phyloP scores from a whole-genome alignment of 2,329 filamentous ascomycete genomes.

The Colletotrichum falcatum region DNA sequence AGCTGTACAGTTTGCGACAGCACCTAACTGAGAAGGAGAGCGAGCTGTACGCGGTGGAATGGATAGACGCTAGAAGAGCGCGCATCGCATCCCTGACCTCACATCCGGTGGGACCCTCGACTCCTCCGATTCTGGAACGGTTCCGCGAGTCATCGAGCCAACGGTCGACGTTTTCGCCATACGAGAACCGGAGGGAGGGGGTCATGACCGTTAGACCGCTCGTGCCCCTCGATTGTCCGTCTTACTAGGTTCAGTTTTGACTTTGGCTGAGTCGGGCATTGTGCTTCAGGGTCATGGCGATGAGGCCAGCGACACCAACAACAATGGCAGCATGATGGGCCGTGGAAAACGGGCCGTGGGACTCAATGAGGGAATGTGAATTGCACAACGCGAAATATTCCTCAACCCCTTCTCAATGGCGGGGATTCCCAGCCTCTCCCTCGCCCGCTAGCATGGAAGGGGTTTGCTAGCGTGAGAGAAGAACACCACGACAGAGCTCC shows the following conservation, averaged over 20 bases:
- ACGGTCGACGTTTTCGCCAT: constrained; percentile 14
- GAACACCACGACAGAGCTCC: neutral
- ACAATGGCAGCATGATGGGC: neutral
- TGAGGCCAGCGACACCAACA: neutral
- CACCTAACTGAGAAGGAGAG: neutral
- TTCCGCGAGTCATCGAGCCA: constrained; percentile 34
- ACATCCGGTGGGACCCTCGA: constrained; percentile 12
- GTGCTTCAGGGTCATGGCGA: neutral
- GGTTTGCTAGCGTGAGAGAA: neutral
- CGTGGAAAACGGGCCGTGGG: constrained; percentile 4
- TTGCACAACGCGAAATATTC: neutral
- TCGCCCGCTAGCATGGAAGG: neutral
- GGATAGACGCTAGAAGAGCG: constrained; percentile 10
- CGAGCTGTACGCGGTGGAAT: neutral
- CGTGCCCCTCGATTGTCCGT: neutral
- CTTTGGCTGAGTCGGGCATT: neutral
- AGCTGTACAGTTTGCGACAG: constrained; percentile 7
- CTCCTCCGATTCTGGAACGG: constrained; percentile 40
- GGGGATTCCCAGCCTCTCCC: neutral
- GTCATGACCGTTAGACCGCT: neutral
- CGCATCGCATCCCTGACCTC: constrained; percentile 24
- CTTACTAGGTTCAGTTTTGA: neutral
- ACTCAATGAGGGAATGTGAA: neutral
- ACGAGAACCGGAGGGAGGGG: constrained; percentile 4
- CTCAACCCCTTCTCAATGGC: neutral